Evolutionary conservation across 2,329 filamentous ascomycete genomes (phyloP).

Genomic region (Phialocephala sp.): DNA sequence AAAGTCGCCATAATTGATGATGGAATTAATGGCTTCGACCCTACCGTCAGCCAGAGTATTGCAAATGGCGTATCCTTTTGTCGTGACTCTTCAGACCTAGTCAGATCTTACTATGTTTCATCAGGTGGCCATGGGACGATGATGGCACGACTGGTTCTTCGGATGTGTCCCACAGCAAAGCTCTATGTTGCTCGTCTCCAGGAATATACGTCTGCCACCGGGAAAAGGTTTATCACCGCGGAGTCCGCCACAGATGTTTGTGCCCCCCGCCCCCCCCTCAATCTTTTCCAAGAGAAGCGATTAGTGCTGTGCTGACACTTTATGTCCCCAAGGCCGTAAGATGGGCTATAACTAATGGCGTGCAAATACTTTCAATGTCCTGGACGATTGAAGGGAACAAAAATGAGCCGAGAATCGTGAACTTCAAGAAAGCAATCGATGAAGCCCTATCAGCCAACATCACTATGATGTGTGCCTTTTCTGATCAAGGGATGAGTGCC

Average conservation of each 20-base stretch:
- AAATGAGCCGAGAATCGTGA: slow-evolving; percentile 26
- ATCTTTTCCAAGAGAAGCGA: slow-evolving; percentile 6
- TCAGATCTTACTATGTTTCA: slow-evolving; percentile 40
- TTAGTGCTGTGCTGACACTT: not conserved
- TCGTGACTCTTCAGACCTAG: slow-evolving; percentile 17
- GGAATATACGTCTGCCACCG: slow-evolving; percentile 11
- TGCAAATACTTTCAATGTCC: slow-evolving; percentile 48
- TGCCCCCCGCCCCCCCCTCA: not conserved
- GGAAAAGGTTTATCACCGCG: slow-evolving; percentile 32
- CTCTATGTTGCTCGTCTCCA: slow-evolving; percentile 38
- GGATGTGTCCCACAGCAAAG: slow-evolving; percentile 37
- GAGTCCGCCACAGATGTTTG: slow-evolving; percentile 40
- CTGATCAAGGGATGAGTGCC: slow-evolving; percentile 39
- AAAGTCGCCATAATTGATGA: slow-evolving; percentile 49
- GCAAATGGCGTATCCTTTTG: slow-evolving; percentile 41
- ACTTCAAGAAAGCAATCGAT: slow-evolving; percentile 41
- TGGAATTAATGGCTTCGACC: slow-evolving; percentile 43
- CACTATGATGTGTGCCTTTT: slow-evolving; percentile 48
- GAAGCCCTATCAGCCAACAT: slow-evolving; percentile 41
- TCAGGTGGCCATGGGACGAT: slow-evolving; percentile 40
- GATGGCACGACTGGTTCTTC: slow-evolving; percentile 42
- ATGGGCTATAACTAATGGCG: slow-evolving; percentile 40
- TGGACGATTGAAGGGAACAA: slow-evolving; percentile 43
- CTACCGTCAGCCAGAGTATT: slow-evolving; percentile 36
- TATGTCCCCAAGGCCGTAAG: slow-evolving; percentile 41